Base-by-base conservation (phyloP, 495 filamentous ascomycete genomes). In the Penicillium mononematosum region DNA sequence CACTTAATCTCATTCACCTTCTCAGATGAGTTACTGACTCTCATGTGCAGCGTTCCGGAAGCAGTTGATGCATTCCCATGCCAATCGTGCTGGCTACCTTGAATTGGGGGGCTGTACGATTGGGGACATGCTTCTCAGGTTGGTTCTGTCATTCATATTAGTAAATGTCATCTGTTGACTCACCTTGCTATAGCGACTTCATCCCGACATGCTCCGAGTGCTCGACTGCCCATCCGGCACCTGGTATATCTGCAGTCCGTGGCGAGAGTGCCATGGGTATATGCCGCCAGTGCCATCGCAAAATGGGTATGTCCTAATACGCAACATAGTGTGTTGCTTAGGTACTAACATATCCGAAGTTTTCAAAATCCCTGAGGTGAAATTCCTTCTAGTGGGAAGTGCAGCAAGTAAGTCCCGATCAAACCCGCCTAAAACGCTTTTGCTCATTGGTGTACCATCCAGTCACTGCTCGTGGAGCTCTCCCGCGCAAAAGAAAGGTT, bases 161-260 rank as follows among this genome's bases (percentile, higher is more conserved):
- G 5, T 22, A 5, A 5, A 0, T 12, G 8, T 3, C n/a, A 9
- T 46, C 3, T 49, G 1, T 20, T 43, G 38, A 47, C 25, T 20
- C 1, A 8, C 3, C 22, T 34, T 22, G 25, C 14, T 53, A 39
- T 39, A 92, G 89, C 70, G 84, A 83, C 42, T 95, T 96, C 73
- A 75, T 90, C 39, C 91, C 92, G 11, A 92, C 90, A 6, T 96
- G 92, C 71, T 78, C 83, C 0, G 78, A 82, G 66, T 96, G 92
- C 72, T 96, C 92, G 6, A 88, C 86, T 3, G 60, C 83, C 0
- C 81, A 85, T 55, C 79, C 85, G 20, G 65, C 70, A 4, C 82
- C 84, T 2, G 89, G 89, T 4, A 75, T 96, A 34, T 75, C 79
- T 32, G 80, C 86, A 17, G 88, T 95, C 2, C 83, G 87, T 22